Percentiles rank a stretch among this genome's conserved stretches.
These are phyloP conservation scores for Hyphopichia fennica DNA, from an alignment of 1,139 yeast genomes.

Conservation along the genomic window DNA sequence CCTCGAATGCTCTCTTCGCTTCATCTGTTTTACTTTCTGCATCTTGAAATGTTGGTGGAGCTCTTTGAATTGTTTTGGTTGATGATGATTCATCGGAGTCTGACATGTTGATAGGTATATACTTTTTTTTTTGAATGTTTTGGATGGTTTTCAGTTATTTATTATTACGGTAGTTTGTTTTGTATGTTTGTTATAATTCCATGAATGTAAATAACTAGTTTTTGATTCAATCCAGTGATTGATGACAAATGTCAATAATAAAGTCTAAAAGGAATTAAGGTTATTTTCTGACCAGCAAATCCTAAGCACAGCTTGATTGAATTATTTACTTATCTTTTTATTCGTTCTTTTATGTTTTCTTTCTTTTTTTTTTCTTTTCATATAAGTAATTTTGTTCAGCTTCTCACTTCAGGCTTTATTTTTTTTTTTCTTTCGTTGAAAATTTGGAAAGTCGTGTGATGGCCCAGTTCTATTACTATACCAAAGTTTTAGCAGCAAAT, in stretches of 20 bases:
- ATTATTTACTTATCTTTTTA: neutral
- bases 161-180: no score
- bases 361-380: neutral
- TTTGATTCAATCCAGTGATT: neutral
- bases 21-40: constrained; percentile 67
- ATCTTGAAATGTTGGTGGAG: constrained; percentile 41
- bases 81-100: constrained; percentile 9
- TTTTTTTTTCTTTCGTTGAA: neutral
- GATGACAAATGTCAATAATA: neutral
- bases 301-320: no score
- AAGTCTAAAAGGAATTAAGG: no score
- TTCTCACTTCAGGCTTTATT: no score
- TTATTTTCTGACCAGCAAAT: no score
- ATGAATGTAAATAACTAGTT: no score
- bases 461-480: no score
- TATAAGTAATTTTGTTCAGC: no score
- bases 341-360: neutral
- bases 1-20: constrained; percentile 60
- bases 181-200: no score
- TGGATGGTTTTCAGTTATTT: no score
- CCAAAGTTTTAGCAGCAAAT: no score
- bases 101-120: constrained; percentile 6
- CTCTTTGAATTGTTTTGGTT: constrained; percentile 8
- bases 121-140: neutral
- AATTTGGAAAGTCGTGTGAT: neutral